Base-by-base conservation (phyloP, 2,329 filamentous ascomycete species). In the Alternaria panax region DNA sequence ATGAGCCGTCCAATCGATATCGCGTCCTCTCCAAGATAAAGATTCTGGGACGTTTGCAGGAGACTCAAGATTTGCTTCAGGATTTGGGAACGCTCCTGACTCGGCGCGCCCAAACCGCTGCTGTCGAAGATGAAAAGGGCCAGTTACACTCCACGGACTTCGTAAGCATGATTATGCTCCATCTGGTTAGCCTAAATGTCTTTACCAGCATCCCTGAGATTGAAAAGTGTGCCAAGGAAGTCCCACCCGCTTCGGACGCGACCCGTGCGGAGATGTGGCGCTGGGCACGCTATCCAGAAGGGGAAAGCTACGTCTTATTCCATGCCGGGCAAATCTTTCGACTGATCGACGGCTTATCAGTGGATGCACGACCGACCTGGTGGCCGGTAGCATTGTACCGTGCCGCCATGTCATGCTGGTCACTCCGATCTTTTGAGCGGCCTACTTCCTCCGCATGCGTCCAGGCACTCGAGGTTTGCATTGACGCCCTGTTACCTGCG, bases 171-270 rank as follows among this genome's bases (percentile, higher is more conserved):
- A 40, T 59, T 14, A 59, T 54, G 56, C 51, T 59, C 9, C 56
- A 59, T 54, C 28, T 59, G 51, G 56, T 59, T 41, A 59, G 56
- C 51, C 36, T 59, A 28, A 59, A 59, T n/a, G 56, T 59, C 2
- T 54, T 47, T n/a, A 54, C 51, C 28, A 59, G 56, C 51, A 59
- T 59, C 9, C 56, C 51, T 7, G 56, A 59, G 12, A 59, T 59
- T 12, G 56, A 59, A 24, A 59, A 48, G 16, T 59, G 43, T 36
- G 56, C 51, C 28, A 59, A 30, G 18, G 56, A 59, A 20, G 43
- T 54, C 5, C 51, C 56, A 12, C 56, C 51, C 24, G 43, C 27
- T 20, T 59, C 56, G 14, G 36, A 25, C 25, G 18, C 28, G 9
- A 51, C 36, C n/a, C 43, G 56, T 24, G 42, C 43, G 28, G 56